These are phyloP conservation scores for Emmonsiellopsis sp. DNA, from an alignment of 2,329 filamentous ascomycete species.

Conservation along the genomic window DNA sequence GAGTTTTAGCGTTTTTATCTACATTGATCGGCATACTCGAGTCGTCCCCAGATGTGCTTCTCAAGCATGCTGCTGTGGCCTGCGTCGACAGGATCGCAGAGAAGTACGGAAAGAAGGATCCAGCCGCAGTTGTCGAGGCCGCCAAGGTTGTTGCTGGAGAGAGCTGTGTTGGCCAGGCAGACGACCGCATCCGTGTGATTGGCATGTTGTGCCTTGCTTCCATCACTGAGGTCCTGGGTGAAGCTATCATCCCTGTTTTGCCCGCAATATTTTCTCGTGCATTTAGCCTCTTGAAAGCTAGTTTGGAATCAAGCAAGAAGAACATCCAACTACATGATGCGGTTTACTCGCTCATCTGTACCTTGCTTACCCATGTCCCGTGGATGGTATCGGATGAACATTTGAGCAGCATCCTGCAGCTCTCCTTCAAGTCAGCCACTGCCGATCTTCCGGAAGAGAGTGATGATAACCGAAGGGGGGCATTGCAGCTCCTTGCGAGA, in stretches of 20 bases:
- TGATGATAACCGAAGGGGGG: conserved; percentile 56
- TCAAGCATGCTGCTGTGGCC: conserved; percentile 76
- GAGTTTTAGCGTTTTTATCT: conserved; percentile 69
- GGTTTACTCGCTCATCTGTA: conserved; percentile 66
- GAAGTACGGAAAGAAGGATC: conserved; percentile 89
- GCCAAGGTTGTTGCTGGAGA: conserved; percentile 67
- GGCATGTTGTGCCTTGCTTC: conserved; percentile 84
- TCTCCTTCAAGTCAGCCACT: conserved; percentile 63
- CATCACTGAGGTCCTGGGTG: conserved; percentile 76
- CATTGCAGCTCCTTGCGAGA: conserved; percentile 64
- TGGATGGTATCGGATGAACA: conserved; percentile 78
- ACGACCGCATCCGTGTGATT: conserved; percentile 66
- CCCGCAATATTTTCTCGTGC: conserved; percentile 65
- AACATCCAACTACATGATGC: conserved; percentile 68
- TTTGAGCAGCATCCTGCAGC: conserved; percentile 59
- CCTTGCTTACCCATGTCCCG: conserved; percentile 72
- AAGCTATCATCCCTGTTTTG: conserved; percentile 74
- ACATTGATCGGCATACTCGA: conserved; percentile 68
- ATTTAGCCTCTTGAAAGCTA: conserved; percentile 60
- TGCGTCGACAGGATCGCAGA: conserved; percentile 91
- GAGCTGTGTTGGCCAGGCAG: conserved; percentile 64
- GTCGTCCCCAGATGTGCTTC: conserved; percentile 59
- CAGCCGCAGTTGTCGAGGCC: conserved; percentile 63
- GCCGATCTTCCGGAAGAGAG: conserved; percentile 52
- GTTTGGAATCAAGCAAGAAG: conserved; percentile 44